A percentile compares a stretch with the other conserved stretches of the same genome.
Evolutionary conservation across 2,329 filamentous ascomycete species (phyloP).

Genomic region (Emericellopsis cladophorae): DNA sequence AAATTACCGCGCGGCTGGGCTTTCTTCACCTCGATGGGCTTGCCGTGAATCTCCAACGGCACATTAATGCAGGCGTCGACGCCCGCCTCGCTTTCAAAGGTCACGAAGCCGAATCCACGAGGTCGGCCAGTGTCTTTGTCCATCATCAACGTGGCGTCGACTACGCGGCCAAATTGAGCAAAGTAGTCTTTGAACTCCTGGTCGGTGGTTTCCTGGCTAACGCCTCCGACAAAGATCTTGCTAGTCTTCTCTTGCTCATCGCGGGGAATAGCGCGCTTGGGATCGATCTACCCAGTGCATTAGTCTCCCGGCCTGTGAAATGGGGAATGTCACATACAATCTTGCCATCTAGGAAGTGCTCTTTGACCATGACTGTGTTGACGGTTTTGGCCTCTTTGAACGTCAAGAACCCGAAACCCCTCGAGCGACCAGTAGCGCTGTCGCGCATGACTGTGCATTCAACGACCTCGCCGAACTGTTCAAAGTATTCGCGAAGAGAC

Average conservation of each 20-base stretch:
- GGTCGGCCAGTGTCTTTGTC: conserved; percentile 98
- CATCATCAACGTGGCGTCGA: conserved; percentile 98
- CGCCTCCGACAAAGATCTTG: conserved; percentile 97
- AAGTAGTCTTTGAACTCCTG: conserved; percentile 96
- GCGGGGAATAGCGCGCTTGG: conserved; percentile 90
- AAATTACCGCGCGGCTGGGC: conserved; percentile 92
- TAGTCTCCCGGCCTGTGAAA: too few species aligned
- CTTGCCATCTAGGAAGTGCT: conserved; percentile 95
- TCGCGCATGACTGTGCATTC: conserved; percentile 99
- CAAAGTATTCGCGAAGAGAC: conserved; percentile 93
- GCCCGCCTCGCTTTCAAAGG: conserved; percentile 89
- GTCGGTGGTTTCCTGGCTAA: conserved; percentile 93
- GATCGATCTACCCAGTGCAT: conserved; percentile 61
- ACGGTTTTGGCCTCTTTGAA: conserved; percentile 97
- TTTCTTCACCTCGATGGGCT: conserved; percentile 96
- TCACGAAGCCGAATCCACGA: conserved; percentile 94
- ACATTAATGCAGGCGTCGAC: conserved; percentile 82
- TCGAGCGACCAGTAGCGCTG: conserved; percentile 80
- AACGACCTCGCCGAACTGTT: conserved; percentile 91
- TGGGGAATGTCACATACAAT: conserved; percentile 53
- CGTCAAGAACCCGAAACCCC: conserved; percentile 94
- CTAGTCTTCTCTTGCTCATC: conserved; percentile 97
- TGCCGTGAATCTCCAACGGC: conserved; percentile 84
- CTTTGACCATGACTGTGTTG: conserved; percentile 99
- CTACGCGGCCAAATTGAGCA: conserved; percentile 87